A percentile compares a stretch with the other conserved stretches of the same genome.
These are phyloP conservation scores for Diaporthe ilicicola DNA, from an alignment of 2,329 filamentous ascomycete species.

Conservation along the genomic window DNA sequence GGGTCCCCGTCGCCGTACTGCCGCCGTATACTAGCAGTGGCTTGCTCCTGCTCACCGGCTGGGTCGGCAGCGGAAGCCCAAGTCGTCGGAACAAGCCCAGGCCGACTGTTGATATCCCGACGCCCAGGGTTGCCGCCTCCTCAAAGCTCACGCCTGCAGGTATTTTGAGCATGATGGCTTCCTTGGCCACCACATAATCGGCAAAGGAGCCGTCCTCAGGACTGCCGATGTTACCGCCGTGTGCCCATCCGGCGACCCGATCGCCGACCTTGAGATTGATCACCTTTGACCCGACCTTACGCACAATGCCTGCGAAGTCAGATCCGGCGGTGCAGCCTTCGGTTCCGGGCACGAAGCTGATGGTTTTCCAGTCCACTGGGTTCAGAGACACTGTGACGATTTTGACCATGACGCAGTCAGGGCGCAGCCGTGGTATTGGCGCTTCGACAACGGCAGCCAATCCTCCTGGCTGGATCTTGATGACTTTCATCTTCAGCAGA, in stretches of 20 bases:
- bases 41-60: not conserved
- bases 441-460: not conserved
- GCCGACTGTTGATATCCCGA: not conserved
- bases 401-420: conserved; percentile 34
- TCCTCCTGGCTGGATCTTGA: not conserved
- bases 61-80: not conserved
- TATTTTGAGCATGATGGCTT: not conserved
- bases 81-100: conserved; percentile 6
- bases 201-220: conserved; percentile 11
- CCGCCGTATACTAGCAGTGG: no score
- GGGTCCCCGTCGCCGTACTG: no score
- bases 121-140: not conserved
- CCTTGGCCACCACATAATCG: conserved; percentile 1
- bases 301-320: conserved; percentile 46
- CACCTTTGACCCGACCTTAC: conserved; percentile 33
- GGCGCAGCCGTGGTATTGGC: not conserved
- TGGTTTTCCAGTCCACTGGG: conserved; percentile 45
- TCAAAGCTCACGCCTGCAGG: not conserved
- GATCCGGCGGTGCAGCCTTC: conserved; percentile 38
- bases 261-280: not conserved
- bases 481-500: not conserved
- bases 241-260: conserved; percentile 6
- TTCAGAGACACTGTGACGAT: conserved; percentile 45
- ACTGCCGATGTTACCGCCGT: not conserved
- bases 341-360: conserved; percentile 39